Evolutionary conservation across 2,329 filamentous ascomycete genomes (phyloP).

Genomic region (Neonectria hederae): DNA sequence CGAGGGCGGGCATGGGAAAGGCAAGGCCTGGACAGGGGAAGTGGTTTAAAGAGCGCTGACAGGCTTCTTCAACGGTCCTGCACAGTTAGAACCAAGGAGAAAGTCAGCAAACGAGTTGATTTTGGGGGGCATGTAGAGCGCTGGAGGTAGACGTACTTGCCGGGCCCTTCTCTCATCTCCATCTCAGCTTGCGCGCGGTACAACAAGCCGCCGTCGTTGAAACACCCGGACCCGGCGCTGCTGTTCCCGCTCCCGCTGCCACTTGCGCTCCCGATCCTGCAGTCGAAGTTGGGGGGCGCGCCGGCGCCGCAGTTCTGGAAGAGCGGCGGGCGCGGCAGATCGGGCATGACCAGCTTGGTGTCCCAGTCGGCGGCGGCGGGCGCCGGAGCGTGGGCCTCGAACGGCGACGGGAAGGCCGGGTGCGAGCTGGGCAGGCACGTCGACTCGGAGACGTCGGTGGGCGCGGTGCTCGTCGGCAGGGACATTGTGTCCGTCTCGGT

Average conservation of each 20-base stretch:
- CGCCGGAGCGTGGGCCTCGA: slow-evolving; percentile 25
- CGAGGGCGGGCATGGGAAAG: slow-evolving; percentile 57
- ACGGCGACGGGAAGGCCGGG: slow-evolving; percentile 28
- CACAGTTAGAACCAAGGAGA: slow-evolving; percentile 10
- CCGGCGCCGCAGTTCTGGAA: slow-evolving; percentile 23
- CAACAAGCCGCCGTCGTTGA: slow-evolving; percentile 40
- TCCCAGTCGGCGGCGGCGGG: slow-evolving; percentile 43
- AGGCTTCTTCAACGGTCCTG: slow-evolving; percentile 51
- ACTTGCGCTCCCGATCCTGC: slow-evolving; percentile 8
- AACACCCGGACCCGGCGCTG: slow-evolving; percentile 33
- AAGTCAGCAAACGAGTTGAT: slow-evolving; percentile 30
- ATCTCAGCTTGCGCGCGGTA: slow-evolving; percentile 42
- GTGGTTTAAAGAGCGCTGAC: slow-evolving; percentile 50
- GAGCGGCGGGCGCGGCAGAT: slow-evolving; percentile 15
- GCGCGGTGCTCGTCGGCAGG: slow-evolving; percentile 45
- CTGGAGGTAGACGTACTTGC: slow-evolving; percentile 36
- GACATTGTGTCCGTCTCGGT: slow-evolving; percentile 48
- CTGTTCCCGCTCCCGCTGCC: slow-evolving; percentile 12
- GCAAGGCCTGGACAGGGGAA: slow-evolving; percentile 54
- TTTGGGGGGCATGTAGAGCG: neutral
- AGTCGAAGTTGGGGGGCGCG: slow-evolving; percentile 5
- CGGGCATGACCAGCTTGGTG: slow-evolving; percentile 40
- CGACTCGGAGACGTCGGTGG: slow-evolving; percentile 44
- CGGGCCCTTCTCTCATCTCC: slow-evolving; percentile 40
- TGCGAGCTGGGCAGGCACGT: slow-evolving; percentile 38